phyloP scores from a whole-genome alignment of 257 asterid species.

The Capsicum pubescens region DNA sequence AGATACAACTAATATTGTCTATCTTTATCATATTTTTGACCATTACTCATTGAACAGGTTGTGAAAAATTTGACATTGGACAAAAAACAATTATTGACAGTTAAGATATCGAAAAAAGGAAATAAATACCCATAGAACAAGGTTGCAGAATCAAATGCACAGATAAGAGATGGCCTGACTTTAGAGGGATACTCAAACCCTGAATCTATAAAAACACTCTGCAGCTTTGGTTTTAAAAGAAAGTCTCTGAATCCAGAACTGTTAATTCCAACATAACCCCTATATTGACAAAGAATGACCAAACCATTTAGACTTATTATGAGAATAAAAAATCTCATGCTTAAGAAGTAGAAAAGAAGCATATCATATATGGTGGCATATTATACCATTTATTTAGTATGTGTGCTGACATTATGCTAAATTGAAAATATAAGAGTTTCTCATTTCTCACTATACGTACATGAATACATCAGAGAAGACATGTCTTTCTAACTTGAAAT shows the following conservation, averaged over 20 bases:
- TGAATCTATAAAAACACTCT: constrained; percentile 54
- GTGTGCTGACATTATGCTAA: neutral
- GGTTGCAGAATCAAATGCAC: neutral
- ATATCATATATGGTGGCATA: neutral
- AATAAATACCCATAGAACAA: neutral
- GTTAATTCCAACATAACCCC: constrained; percentile 57
- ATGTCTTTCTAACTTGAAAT: neutral
- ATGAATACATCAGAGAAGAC: neutral
- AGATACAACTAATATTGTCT: neutral
- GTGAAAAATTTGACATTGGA: neutral
- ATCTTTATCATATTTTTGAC: neutral
- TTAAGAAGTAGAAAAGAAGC: neutral
- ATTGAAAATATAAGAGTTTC: neutral
- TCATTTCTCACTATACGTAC: neutral
- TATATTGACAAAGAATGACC: constrained; percentile 24
- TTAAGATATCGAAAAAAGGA: neutral
- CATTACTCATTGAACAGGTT: neutral
- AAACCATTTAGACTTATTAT: neutral
- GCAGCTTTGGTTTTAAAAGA: constrained; percentile 55
- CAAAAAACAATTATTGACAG: neutral
- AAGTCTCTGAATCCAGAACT: constrained; percentile 63
- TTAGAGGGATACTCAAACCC: constrained; percentile 63
- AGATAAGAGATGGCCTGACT: constrained; percentile 40
- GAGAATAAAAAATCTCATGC: neutral
- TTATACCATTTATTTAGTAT: neutral